These are phyloP conservation scores for Aureobasidium mangrovei DNA, from an alignment of 2,329 filamentous ascomycete species.

Conservation along the genomic window DNA sequence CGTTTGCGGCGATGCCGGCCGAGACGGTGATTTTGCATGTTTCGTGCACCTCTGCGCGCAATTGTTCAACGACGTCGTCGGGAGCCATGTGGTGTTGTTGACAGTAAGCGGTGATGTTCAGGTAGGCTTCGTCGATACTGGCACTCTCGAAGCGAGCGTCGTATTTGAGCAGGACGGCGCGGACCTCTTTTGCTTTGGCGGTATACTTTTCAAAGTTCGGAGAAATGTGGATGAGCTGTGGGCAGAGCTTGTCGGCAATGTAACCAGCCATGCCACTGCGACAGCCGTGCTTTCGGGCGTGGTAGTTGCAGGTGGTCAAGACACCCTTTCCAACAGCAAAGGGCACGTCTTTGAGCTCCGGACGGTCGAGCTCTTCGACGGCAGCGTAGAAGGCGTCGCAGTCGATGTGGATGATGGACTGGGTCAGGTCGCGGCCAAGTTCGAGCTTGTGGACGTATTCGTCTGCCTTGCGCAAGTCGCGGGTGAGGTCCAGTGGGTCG, in stretches of 20 bases:
- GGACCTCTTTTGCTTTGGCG: constrained; percentile 80
- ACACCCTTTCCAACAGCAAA: constrained; percentile 81
- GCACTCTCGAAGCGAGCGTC: constrained; percentile 87
- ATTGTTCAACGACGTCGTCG: constrained; percentile 64
- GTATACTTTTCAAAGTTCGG: constrained; percentile 87
- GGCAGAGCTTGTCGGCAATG: constrained; percentile 89
- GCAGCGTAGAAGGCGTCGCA: constrained; percentile 97
- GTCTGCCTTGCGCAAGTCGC: constrained; percentile 68
- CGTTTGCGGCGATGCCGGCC: constrained; percentile 87
- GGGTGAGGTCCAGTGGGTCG: constrained; percentile 64
- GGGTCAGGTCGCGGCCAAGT: constrained; percentile 66
- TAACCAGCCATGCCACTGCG: constrained; percentile 94
- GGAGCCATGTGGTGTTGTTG: constrained; percentile 56
- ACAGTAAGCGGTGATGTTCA: constrained; percentile 88
- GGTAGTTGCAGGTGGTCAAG: constrained; percentile 72
- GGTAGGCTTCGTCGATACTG: constrained; percentile 91
- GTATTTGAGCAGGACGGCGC: constrained; percentile 74
- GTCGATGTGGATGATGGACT: constrained; percentile 83
- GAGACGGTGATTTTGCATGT: constrained; percentile 80
- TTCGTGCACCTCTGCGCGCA: constrained; percentile 67
- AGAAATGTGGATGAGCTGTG: constrained; percentile 70
- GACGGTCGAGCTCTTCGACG: constrained; percentile 67
- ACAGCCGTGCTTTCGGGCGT: constrained; percentile 80
- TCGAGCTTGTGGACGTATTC: constrained; percentile 75
- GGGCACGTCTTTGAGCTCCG: constrained; percentile 75